Evolutionary conservation across 208 protist species (phyloP).

Genomic region (Naegleria lovaniensis): DNA sequence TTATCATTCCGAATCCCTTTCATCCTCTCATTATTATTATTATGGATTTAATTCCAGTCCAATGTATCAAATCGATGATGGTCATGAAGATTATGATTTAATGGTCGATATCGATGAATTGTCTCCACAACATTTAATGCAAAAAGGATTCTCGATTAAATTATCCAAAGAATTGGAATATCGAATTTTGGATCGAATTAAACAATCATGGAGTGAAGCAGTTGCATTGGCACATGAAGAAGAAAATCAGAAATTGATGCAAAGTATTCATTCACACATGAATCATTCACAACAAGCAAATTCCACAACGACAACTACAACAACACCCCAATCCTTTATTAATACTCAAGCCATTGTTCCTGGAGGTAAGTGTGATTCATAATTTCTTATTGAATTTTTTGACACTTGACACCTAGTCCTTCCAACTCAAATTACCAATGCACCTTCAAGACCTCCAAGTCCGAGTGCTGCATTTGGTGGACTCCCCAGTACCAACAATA

Average conservation of each 20-base stretch:
- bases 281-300: background rate
- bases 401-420: no score
- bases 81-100: conserved; percentile 10
- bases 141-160: background rate
- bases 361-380: background rate
- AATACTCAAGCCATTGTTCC: background rate
- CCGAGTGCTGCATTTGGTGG: background rate
- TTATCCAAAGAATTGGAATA: background rate
- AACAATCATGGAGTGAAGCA: background rate
- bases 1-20: background rate
- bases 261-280: background rate
- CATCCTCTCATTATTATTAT: background rate
- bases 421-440: background rate
- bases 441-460: background rate
- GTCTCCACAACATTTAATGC: background rate
- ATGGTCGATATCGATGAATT: background rate
- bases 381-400: no score
- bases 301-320: background rate
- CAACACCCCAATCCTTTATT: background rate
- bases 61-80: background rate
- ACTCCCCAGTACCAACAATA: background rate
- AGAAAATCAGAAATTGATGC: background rate
- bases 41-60: background rate
- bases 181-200: background rate
- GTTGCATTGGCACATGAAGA: background rate